Percentiles rank a stretch among this genome's conserved stretches.
Conservation (phyloP, 257 asterid species). For the Gardenia jasminoides region DNA sequence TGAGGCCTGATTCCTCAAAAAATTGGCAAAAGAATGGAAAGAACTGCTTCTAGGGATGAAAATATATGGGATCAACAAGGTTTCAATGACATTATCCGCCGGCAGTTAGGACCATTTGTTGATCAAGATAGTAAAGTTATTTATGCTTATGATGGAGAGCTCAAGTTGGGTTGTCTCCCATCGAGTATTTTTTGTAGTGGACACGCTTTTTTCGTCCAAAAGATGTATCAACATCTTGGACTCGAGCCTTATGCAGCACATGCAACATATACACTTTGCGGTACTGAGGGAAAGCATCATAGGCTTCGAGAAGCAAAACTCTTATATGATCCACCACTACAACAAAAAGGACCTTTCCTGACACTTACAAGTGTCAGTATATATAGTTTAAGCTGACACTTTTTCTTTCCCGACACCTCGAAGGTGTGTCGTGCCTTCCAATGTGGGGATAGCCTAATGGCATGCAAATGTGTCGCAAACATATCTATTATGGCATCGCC, state of each 20-base stretch:
- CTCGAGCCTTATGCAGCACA: constrained; percentile 93
- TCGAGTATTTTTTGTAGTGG: constrained; percentile 98
- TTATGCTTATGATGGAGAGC: constrained; percentile 95
- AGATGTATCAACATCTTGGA: constrained; percentile 73
- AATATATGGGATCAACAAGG: constrained; percentile 96
- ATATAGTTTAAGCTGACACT: no score
- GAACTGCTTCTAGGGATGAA: constrained; percentile 78
- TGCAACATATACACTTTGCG: constrained; percentile 83
- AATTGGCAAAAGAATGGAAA: constrained; percentile 94
- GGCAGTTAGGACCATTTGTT: constrained; percentile 91
- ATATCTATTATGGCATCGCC: no score
- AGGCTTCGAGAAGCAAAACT: constrained; percentile 94
- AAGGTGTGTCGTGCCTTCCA: no score
- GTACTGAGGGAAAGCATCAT: constrained; percentile 97
- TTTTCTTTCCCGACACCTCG: no score
- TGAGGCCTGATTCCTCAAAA: constrained; percentile 87
- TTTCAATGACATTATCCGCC: constrained; percentile 76
- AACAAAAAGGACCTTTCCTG: no score
- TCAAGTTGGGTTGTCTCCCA: constrained; percentile 92
- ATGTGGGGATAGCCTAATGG: no score
- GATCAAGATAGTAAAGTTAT: constrained; percentile 94
- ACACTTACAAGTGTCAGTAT: no score
- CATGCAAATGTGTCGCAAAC: no score
- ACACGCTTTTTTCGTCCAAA: constrained; percentile 94
- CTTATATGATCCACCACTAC: constrained; percentile 81